Evolutionary conservation across 2,329 filamentous ascomycete species (phyloP), one percentile per base, ranked within the genome.

Genomic region (Dactylellina sp.): DNA sequence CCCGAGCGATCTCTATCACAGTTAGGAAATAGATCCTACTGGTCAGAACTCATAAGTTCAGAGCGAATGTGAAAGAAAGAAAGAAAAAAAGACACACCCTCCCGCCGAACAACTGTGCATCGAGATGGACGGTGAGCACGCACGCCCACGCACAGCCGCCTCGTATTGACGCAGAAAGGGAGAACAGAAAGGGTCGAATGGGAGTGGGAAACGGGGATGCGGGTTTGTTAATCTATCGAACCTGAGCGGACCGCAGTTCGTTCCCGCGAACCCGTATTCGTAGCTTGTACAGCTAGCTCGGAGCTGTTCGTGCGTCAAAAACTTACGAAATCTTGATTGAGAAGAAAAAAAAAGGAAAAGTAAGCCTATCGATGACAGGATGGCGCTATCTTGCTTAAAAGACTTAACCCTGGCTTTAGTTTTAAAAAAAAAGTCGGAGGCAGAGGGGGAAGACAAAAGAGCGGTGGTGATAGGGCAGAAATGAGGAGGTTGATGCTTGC

Each of bases 21-120:
- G n/a, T n/a, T n/a, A n/a, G 63, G 63, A 37, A 60, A 59, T 18
- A 28, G 4, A 52, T 68, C 53, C 63, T 68, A 60, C 53, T 68
- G 63, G 63, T 39, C 53, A 24, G 50, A n/a, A n/a, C n/a, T n/a
- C n/a, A n/a, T n/a, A n/a, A n/a, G n/a, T 22, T 24, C 11, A 22
- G n/a, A 49, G 18, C 46, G 22, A 12, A 2, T 12, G 12, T 7
- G 11, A 24, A 49, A 20, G 12, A 47, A 47, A 47, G n/a, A 16
- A 16, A 47, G 12, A 2, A 24, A 47, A 24, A 47, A 24, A 7
- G 7, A 2, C 12, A 47, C 7, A 47, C 2, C 12, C 22, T 3
- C 28, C 9, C 9, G 28, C 28, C 9, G 4, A 32, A 9, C n/a
- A 32, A 5, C 28, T 32, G 28, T 32, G 28, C 28, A 32, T 32